Evolutionary conservation across 2,329 filamentous ascomycete genomes (phyloP).

Genomic region (Alternaria sp.): DNA sequence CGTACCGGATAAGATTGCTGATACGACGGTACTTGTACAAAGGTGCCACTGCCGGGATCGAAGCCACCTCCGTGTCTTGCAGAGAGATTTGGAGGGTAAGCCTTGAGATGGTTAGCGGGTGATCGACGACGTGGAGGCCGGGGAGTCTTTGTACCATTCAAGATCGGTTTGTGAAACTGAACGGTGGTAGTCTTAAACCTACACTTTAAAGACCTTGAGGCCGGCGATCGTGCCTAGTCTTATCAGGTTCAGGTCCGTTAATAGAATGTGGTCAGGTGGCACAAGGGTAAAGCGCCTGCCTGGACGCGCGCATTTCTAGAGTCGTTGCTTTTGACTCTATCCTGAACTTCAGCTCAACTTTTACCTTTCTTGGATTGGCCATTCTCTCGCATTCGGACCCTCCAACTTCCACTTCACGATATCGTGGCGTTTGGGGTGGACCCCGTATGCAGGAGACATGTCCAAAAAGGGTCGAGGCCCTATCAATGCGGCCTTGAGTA

Average conservation of each 20-base stretch:
- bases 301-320: not conserved
- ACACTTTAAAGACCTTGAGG: not conserved
- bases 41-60: conserved; percentile 20
- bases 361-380: not conserved
- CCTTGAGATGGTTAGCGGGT: conserved; percentile 18
- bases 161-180: not conserved
- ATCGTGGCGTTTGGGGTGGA: not conserved
- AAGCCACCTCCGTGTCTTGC: conserved; percentile 31
- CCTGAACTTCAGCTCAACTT: not conserved
- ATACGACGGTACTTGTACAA: conserved; percentile 8
- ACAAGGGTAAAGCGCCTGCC: not conserved
- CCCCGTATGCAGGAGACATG: not conserved
- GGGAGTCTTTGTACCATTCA: conserved; percentile 21
- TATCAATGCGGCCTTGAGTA: not conserved
- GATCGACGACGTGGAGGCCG: too few species aligned
- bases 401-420: not conserved
- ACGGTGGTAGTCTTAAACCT: not conserved
- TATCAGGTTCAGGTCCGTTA: not conserved
- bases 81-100: conserved; percentile 16
- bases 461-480: not conserved
- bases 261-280: not conserved
- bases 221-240: not conserved
- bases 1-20: conserved; percentile 12
- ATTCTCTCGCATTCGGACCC: too few species aligned
- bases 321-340: not conserved